These are phyloP conservation scores for Rheum nobile DNA, from an alignment of 148 eudicot species.

Conservation along the genomic window DNA sequence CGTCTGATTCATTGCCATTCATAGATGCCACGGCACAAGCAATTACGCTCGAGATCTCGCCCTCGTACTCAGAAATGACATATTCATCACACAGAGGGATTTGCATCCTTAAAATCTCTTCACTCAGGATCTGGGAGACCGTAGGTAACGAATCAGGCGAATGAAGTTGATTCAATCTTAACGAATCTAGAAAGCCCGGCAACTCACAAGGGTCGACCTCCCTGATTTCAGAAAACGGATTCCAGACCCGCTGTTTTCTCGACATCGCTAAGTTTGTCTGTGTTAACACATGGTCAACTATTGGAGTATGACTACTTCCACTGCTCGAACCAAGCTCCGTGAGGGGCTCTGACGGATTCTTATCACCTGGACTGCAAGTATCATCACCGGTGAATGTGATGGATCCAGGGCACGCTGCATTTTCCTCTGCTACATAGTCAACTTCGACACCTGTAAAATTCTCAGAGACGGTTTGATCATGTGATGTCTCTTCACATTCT, in stretches of 20 bases:
- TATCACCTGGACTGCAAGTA: background rate
- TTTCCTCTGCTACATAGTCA: conserved; percentile 20
- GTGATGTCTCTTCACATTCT: conserved; percentile 10
- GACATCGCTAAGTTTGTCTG: conserved; percentile 24
- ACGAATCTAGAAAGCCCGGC: conserved; percentile 31
- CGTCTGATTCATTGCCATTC: conserved; percentile 27
- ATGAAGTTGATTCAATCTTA: conserved; percentile 26
- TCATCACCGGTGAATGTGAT: background rate
- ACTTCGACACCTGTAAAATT: conserved; percentile 11
- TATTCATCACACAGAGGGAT: conserved; percentile 53
- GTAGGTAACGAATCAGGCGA: conserved; percentile 28
- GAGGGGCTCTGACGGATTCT: background rate
- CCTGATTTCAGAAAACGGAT: conserved; percentile 41
- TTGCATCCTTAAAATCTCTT: conserved; percentile 67
- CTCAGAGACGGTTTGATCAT: conserved; percentile 11
- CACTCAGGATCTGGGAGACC: conserved; percentile 35
- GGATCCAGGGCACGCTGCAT: conserved; percentile 6
- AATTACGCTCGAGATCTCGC: conserved; percentile 75
- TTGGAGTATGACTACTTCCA: background rate
- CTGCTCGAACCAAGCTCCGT: background rate
- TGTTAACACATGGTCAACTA: conserved; percentile 13
- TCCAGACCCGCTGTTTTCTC: conserved; percentile 44
- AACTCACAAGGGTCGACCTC: no score
- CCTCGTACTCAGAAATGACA: conserved; percentile 69
- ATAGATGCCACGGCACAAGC: conserved; percentile 69